Evolutionary conservation across 345 rosid species (phyloP).

Genomic region (Mangifera indica): DNA sequence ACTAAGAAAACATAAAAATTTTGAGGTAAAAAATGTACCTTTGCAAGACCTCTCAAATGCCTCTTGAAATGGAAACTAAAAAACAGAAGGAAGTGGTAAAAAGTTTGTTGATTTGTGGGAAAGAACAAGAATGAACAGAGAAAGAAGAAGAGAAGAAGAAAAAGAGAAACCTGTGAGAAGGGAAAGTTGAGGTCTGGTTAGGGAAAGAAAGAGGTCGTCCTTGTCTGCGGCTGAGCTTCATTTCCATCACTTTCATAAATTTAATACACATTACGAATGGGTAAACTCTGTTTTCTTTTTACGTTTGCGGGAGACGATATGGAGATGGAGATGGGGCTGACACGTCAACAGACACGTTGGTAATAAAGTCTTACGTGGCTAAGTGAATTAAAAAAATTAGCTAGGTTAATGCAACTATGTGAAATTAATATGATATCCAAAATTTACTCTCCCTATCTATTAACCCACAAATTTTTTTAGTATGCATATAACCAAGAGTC

Average conservation of each 20-base stretch:
- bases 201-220: slow-evolving; percentile 1
- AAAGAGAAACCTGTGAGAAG: slow-evolving; percentile 21
- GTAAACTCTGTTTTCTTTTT: neutral
- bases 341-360: too few relatives aligned
- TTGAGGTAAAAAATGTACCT: slow-evolving; percentile 11
- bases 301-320: too few relatives aligned
- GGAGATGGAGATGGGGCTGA: too few relatives aligned
- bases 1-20: neutral
- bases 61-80: neutral
- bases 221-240: slow-evolving; percentile 25
- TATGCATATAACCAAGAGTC: too few relatives aligned
- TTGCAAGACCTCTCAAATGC: slow-evolving; percentile 8
- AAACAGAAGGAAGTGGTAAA: neutral
- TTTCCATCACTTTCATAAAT: slow-evolving; percentile 19
- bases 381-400: too few relatives aligned
- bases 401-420: too few relatives aligned
- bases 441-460: too few relatives aligned
- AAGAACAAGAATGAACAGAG: neutral
- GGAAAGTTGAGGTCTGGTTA: slow-evolving; percentile 14
- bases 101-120: too few relatives aligned
- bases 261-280: neutral
- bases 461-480: too few relatives aligned
- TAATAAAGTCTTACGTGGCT: too few relatives aligned
- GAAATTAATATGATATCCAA: too few relatives aligned
- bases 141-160: slow-evolving; percentile 16